Base-by-base conservation (phyloP, 2,329 filamentous ascomycete genomes). In the Colletotrichum liaoningense region DNA sequence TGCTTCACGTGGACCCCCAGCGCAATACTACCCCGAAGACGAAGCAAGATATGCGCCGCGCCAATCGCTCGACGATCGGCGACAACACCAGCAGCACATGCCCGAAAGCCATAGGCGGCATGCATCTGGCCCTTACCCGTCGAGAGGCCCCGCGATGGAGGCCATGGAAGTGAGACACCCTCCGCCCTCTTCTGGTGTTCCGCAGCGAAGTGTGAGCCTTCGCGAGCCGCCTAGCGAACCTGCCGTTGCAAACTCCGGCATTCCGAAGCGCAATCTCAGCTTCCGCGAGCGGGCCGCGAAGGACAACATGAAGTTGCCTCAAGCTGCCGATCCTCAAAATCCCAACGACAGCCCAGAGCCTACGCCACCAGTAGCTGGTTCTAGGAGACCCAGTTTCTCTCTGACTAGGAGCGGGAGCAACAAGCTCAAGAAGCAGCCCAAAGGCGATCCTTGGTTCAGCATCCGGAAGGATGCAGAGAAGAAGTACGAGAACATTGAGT, bases 271-370 rank as follows among this genome's bases (percentile, higher is more conserved):
- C 63, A 89, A 90, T 64, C 78, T 90, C 54, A 92, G 90, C 80
- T 90, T 90, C 80, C 88, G 89, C n/a, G 90, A 92, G 75, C 86
- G 89, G 65, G 85, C 89, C 7, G 85, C 83, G 3, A 84, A 83
- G 73, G 84, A 84, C 62, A 85, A 87, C 24, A 76, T 84, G 54
- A 79, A 81, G 19, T 75, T 83, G 11, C 80, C 83, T 3, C 80
- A 77, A 30, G 79, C 67, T 33, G n/a, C 42, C 26, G 46, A 52
- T n/a, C 33, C n/a, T 30, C 60, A 58, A n/a, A 72, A 63, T 49
- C 65, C 54, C n/a, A 68, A 67, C 46, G 63, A 57, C n/a, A 75
- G 75, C n/a, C 76, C 77, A 30, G 79, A 77, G 49, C 74, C 75
- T 38, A 76, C 74, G 26, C 77, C 73, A 59, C 78, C 84, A 3